phyloP scores from a whole-genome alignment of 495 filamentous ascomycete genomes.

The Podospora pseudoanserina region DNA sequence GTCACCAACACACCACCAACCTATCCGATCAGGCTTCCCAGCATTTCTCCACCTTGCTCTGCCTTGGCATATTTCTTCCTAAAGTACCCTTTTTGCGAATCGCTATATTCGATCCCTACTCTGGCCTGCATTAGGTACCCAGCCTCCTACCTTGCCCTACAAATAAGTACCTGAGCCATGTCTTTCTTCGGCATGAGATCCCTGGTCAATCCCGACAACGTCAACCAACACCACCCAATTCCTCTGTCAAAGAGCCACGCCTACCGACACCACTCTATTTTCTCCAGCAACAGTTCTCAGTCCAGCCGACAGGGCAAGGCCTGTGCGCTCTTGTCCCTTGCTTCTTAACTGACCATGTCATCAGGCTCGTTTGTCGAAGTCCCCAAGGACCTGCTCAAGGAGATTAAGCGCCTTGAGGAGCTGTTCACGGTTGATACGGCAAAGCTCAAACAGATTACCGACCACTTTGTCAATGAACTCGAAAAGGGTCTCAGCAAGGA shows the following conservation, averaged over 20 bases:
- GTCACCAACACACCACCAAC: not conserved
- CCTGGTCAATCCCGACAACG: slow-evolving; percentile 10
- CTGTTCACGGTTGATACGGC: slow-evolving; percentile 71
- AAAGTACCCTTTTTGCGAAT: not conserved
- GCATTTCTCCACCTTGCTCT: not conserved
- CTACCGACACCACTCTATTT: slow-evolving; percentile 17
- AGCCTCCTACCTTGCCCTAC: not conserved
- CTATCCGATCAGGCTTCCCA: slow-evolving; percentile 5
- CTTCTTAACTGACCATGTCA: slow-evolving; percentile 27
- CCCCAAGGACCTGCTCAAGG: slow-evolving; percentile 76
- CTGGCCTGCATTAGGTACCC: not conserved
- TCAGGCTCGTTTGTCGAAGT: slow-evolving; percentile 47
- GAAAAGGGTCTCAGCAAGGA: slow-evolving; percentile 81
- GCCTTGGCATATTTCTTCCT: not conserved
- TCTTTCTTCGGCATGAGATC: slow-evolving; percentile 15
- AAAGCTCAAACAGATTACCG: slow-evolving; percentile 84
- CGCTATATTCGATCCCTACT: not conserved
- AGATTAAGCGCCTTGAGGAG: slow-evolving; percentile 85
- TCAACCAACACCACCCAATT: slow-evolving; percentile 12
- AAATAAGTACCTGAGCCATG: not conserved
- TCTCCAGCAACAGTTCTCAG: slow-evolving; percentile 8
- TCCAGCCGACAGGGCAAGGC: slow-evolving; percentile 29
- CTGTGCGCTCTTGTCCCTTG: slow-evolving; percentile 8
- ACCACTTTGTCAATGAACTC: slow-evolving; percentile 85
- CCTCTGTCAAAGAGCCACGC: slow-evolving; percentile 16